A percentile compares a stretch with the other conserved stretches of the same genome.
Evolutionary conservation across 202 grass and related monocot genomes (phyloP).

Genomic region (Zoysia matrella): DNA sequence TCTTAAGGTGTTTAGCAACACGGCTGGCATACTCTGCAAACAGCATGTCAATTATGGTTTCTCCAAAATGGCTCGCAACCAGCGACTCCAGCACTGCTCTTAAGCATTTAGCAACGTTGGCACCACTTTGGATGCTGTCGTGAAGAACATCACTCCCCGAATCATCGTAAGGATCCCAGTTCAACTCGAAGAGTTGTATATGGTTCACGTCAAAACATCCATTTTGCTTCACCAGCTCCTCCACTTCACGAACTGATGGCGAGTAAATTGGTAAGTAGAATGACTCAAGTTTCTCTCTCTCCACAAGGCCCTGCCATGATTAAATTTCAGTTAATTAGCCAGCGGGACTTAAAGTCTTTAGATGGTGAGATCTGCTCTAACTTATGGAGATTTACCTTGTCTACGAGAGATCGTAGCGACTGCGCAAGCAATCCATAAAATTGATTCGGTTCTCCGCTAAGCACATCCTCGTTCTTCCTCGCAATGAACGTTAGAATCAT

Average conservation of each 20-base stretch:
- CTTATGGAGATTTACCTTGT: constrained; percentile 3
- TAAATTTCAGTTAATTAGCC: background rate
- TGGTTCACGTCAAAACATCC: constrained; percentile 27
- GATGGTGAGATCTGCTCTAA: no score
- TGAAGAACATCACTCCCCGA: no score
- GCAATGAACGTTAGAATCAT: constrained; percentile 19
- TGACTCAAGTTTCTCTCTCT: no score
- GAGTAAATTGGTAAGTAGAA: no score
- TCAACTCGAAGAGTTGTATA: constrained; percentile 25
- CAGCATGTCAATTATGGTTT: constrained; percentile 2
- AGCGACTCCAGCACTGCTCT: no score
- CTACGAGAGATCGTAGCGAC: constrained; percentile 6
- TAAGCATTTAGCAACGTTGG: no score
- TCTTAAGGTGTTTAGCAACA: constrained; percentile 16
- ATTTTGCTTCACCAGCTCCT: background rate
- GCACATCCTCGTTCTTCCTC: constrained; percentile 29
- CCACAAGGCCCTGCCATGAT: no score
- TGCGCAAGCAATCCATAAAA: constrained; percentile 37
- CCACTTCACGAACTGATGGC: no score
- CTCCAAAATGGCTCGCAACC: constrained; percentile 34
- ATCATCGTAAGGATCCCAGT: constrained; percentile 29
- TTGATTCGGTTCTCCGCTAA: constrained; percentile 12
- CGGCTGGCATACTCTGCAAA: background rate
- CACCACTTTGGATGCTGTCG: no score
- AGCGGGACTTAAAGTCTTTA: no score